Conservation (phyloP, 345 rosid genomes). For the Brassica nigra region DNA sequence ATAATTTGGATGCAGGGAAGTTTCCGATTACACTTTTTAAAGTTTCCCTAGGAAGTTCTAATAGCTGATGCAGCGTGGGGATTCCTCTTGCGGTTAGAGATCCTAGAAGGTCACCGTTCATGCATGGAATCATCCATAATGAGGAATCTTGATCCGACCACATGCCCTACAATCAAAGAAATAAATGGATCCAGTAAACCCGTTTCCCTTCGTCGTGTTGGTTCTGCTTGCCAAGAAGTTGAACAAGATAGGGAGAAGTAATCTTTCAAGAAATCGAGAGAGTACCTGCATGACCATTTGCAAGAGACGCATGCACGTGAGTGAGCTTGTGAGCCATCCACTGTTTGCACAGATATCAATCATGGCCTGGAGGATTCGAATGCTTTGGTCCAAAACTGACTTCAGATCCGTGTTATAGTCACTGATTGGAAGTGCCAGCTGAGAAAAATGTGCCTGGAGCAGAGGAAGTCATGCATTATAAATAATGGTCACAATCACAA, state of each 20-base stretch:
- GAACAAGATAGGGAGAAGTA: constrained; percentile 5
- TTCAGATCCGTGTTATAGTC: constrained; percentile 93
- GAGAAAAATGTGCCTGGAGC: constrained; percentile 88
- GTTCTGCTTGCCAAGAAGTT: background rate
- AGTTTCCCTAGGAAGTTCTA: constrained; percentile 61
- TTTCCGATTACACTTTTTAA: constrained; percentile 64
- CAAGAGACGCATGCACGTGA: constrained; percentile 92
- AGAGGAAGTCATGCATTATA: constrained; percentile 19
- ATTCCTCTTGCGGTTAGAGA: constrained; percentile 57
- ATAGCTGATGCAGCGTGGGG: constrained; percentile 65
- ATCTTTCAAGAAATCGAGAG: constrained; percentile 9
- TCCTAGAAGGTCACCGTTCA: constrained; percentile 63
- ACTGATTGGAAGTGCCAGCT: constrained; percentile 81
- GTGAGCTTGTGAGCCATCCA: constrained; percentile 94
- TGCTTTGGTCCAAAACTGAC: constrained; percentile 96
- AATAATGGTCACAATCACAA: constrained; percentile 9
- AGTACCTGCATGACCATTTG: constrained; percentile 99
- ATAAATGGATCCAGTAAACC: constrained; percentile 11
- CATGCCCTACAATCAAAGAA: constrained; percentile 57
- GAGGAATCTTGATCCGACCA: constrained; percentile 82
- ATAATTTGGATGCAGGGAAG: constrained; percentile 52
- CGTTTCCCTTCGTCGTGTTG: background rate
- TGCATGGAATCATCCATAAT: constrained; percentile 89
- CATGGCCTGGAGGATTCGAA: constrained; percentile 97
- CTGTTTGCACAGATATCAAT: constrained; percentile 97